These are phyloP conservation scores for Ustilago hordei DNA, from an alignment of 1,284 basidiomycete species.

Conservation along the genomic window DNA sequence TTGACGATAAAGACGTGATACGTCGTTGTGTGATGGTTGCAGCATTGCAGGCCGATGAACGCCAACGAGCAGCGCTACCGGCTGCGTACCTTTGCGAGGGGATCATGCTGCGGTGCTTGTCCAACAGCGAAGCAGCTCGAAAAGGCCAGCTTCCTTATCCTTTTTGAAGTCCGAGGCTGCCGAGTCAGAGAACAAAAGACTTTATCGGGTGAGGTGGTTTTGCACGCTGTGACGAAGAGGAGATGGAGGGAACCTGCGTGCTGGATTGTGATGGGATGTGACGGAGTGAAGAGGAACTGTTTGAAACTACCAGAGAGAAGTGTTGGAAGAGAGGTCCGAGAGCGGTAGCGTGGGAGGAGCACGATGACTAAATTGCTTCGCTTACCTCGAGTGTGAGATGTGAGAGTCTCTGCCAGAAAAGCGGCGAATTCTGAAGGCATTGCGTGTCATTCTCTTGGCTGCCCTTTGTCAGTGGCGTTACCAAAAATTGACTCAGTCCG, in stretches of 20 bases:
- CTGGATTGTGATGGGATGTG: background rate
- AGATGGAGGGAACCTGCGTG: background rate
- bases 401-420: background rate
- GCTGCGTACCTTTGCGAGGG: conserved; percentile 47
- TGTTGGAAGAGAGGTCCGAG: conserved; percentile 17
- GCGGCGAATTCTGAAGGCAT: conserved; percentile 15
- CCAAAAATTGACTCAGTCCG: conserved; percentile 3
- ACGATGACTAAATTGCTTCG: conserved; percentile 5
- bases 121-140: background rate
- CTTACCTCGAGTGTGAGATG: conserved; percentile 2
- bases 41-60: conserved; percentile 18
- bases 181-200: background rate
- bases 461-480: conserved; percentile 1
- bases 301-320: too few species aligned
- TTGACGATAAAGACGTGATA: conserved; percentile 22
- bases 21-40: conserved; percentile 19
- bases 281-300: background rate
- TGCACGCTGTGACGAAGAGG: background rate
- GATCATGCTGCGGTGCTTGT: conserved; percentile 26
- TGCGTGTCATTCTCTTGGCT: conserved; percentile 6
- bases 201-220: background rate
- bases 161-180: background rate
- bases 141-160: background rate
- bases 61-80: conserved; percentile 41
- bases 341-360: conserved; percentile 2